Base-by-base conservation (phyloP, 2,329 filamentous ascomycete genomes). In the Plenodomus lindquistii region DNA sequence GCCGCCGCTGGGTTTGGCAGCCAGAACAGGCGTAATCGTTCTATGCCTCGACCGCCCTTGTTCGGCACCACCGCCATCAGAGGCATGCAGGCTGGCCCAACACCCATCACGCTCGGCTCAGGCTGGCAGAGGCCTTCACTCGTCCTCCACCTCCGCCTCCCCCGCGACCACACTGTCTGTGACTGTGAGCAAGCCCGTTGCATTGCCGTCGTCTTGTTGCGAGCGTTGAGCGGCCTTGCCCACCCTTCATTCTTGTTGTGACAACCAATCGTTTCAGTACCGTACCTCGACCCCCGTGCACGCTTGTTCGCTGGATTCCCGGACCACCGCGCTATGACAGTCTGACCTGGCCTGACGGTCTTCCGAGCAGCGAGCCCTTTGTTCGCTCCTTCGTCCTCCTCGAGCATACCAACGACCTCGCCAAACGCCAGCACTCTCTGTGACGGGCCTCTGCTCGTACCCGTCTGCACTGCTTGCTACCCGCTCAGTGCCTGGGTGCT, bases 261-360 rank as follows among this genome's bases (percentile, higher is more conserved):
- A 67, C 68, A 61, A 52, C 68, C 68, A 71, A 71, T 70, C 68
- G 69, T 71, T 71, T 71, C 69, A 71, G 60, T 65, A 61, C 55
- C 55, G 63, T 67, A 69, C 64, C 64, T 68, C 61, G 60, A 59
- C 51, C 62, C 63, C 67, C 66, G 66, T 72, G 69, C 66, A 62
- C 63, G 54, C 60, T 63, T 63, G 59, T 57, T 69, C 56, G 63
- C 57, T 70, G 65, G 60, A 70, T 63, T 65, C 66, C 65, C 66
- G 63, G 57, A 56, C 60, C 60, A 61, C 62, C 57, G 67, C 69
- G 67, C 69, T 71, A 69, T 70, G 68, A 71, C 66, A 64, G 59
- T 67, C 65, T 71, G 68, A 70, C 66, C 67, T 68, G 54, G 65
- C 67, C 69, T 68, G 65, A 71, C 63, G 50, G 59, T 64, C 58